These are phyloP conservation scores for Chlamydomonas eustigma DNA, from an alignment of 139 green algal genomes.

Conservation along the genomic window DNA sequence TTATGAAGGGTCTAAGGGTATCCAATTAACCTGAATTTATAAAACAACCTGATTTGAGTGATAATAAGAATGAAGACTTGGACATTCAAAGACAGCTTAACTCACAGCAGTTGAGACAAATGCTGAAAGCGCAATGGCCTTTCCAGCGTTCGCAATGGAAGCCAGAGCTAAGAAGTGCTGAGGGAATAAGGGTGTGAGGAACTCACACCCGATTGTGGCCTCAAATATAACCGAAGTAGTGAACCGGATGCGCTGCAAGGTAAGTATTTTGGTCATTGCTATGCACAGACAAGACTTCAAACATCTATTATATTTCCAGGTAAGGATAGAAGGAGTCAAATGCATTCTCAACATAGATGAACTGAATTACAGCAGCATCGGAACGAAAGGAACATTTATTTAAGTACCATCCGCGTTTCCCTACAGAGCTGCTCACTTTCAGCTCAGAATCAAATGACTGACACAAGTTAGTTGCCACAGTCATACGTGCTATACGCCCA, in stretches of 20 bases:
- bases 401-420: too few relatives aligned
- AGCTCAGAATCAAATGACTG: constrained; percentile 83
- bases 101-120: constrained; percentile 67
- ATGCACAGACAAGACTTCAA: too few relatives aligned
- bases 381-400: too few relatives aligned
- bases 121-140: constrained; percentile 78
- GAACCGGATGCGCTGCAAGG: constrained; percentile 78
- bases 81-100: background rate
- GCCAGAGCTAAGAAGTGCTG: constrained; percentile 81
- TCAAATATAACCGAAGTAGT: constrained; percentile 76
- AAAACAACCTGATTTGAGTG: too few relatives aligned
- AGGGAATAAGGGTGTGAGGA: constrained; percentile 80
- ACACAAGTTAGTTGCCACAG: constrained; percentile 73
- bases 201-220: constrained; percentile 68
- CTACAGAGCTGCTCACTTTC: constrained; percentile 71
- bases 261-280: too few relatives aligned
- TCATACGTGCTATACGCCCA: constrained; percentile 72
- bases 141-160: constrained; percentile 84
- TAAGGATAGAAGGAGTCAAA: too few relatives aligned
- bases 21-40: too few relatives aligned
- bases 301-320: too few relatives aligned
- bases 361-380: too few relatives aligned
- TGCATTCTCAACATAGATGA: too few relatives aligned
- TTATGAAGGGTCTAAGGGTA: too few relatives aligned
- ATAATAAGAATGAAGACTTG: too few relatives aligned